Conservation (phyloP, 768 basidiomycete species). For the Saitozyma podzolica region DNA sequence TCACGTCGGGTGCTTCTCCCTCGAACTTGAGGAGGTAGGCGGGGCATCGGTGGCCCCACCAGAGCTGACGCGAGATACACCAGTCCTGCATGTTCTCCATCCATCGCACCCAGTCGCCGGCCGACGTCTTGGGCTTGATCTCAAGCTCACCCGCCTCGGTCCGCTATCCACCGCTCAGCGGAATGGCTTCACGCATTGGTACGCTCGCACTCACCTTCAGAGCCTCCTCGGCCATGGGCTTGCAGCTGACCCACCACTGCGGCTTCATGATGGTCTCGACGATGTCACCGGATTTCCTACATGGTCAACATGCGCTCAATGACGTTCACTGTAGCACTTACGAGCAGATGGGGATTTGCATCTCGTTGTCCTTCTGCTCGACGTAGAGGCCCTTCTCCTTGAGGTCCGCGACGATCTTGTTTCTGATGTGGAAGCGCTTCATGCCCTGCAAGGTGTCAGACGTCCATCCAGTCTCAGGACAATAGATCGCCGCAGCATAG, state of each 20-base stretch:
- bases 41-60: constrained; percentile 98
- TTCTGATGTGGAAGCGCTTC: constrained; percentile 93
- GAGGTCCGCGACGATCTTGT: constrained; percentile 75
- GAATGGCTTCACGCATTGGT: not conserved
- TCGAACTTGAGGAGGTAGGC: constrained; percentile 89
- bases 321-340: constrained; percentile 47
- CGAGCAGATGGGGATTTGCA: constrained; percentile 95
- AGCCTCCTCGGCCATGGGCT: constrained; percentile 84
- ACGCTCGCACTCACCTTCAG: constrained; percentile 62
- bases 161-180: constrained; percentile 59
- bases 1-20: constrained; percentile 64
- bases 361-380: constrained; percentile 92
- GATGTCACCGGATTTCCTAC: constrained; percentile 90
- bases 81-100: constrained; percentile 93
- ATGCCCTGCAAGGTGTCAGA: constrained; percentile 64
- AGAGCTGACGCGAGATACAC: constrained; percentile 98
- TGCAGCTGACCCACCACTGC: constrained; percentile 98
- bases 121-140: constrained; percentile 80
- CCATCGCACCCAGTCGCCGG: constrained; percentile 96
- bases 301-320: constrained; percentile 5
- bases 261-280: constrained; percentile 95
- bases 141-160: constrained; percentile 81
- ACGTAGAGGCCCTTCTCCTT: constrained; percentile 82
- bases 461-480: too few species aligned
- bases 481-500: constrained; percentile 13